A percentile compares a stretch with the other conserved stretches of the same genome.
Evolutionary conservation across 2,329 filamentous ascomycete genomes (phyloP).

Genomic region (Apiospora marii): DNA sequence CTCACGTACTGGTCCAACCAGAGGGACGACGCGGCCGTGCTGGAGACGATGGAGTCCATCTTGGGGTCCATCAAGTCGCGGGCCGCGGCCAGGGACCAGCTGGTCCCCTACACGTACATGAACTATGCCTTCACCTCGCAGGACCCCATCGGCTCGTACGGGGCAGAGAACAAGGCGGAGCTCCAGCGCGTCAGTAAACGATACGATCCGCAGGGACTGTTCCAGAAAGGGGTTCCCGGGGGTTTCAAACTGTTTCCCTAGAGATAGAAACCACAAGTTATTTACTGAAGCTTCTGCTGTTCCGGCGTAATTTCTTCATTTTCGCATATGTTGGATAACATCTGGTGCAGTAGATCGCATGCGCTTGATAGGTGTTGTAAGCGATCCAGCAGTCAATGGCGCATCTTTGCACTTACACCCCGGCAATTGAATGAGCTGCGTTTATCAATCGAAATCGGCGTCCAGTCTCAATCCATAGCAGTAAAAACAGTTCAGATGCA

Average conservation of each 20-base stretch:
- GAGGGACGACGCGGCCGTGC: slow-evolving; percentile 26
- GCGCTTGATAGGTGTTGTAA: too few relatives aligned
- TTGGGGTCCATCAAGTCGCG: slow-evolving; percentile 30
- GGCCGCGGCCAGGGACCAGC: background rate
- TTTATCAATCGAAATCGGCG: too few relatives aligned
- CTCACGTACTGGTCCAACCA: slow-evolving; percentile 25
- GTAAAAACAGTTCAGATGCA: too few relatives aligned
- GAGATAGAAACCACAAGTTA: background rate
- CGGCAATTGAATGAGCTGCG: too few relatives aligned
- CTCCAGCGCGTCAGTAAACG: slow-evolving; percentile 25
- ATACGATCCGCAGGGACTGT: slow-evolving; percentile 31
- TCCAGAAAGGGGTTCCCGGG: slow-evolving; percentile 30
- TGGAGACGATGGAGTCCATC: slow-evolving; percentile 24
- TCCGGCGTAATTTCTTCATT: too few relatives aligned
- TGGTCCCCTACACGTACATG: slow-evolving; percentile 30
- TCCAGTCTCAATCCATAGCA: too few relatives aligned
- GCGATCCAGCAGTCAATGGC: too few relatives aligned
- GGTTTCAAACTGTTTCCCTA: slow-evolving; percentile 31
- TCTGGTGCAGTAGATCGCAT: too few relatives aligned
- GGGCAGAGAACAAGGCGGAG: slow-evolving; percentile 27
- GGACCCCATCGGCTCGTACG: slow-evolving; percentile 33
- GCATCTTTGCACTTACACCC: too few relatives aligned
- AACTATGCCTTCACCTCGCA: slow-evolving; percentile 34
- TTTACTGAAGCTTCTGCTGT: too few relatives aligned
- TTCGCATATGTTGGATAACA: too few relatives aligned